Evolutionary conservation across 2,329 filamentous ascomycete species (phyloP).

Genomic region (Diaporthe helianthi): DNA sequence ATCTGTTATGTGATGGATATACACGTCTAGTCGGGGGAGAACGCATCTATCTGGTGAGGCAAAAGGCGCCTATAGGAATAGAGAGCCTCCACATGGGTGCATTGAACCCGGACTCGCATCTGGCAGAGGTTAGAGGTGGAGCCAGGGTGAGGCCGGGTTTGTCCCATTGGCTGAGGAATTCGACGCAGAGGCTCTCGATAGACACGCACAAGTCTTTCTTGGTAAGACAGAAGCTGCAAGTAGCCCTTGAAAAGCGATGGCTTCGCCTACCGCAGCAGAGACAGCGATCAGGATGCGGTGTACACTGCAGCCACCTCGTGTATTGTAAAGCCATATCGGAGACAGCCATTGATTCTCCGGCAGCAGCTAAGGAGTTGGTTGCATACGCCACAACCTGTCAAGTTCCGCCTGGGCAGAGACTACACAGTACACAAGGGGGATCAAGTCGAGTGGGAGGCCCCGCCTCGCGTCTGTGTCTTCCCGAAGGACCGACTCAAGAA

Average conservation of each 20-base stretch:
- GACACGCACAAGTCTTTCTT: not conserved
- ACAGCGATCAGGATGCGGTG: not conserved
- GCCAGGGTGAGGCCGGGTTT: not conserved
- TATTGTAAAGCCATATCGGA: slow-evolving; percentile 10
- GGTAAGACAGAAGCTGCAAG: slow-evolving; percentile 25
- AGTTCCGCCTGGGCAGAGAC: not conserved
- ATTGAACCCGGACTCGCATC: not conserved
- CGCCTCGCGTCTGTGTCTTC: not conserved
- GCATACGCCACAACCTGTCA: slow-evolving; percentile 9
- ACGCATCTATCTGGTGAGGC: not conserved
- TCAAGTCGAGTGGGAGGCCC: not conserved
- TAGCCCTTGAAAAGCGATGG: slow-evolving; percentile 23
- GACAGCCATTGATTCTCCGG: not conserved
- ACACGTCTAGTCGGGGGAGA: not conserved
- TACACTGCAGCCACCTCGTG: slow-evolving; percentile 10
- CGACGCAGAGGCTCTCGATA: not conserved
- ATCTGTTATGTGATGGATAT: not conserved
- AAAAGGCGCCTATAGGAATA: not conserved
- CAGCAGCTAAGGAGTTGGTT: not conserved
- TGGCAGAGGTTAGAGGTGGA: not conserved
- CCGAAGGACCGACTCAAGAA: not conserved
- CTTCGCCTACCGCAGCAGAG: slow-evolving; percentile 25
- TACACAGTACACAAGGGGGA: not conserved
- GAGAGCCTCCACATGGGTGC: not conserved
- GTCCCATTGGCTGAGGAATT: not conserved